These are phyloP conservation scores for Clitopilus hobsonii DNA, from an alignment of 768 basidiomycete genomes.

Conservation along the genomic window DNA sequence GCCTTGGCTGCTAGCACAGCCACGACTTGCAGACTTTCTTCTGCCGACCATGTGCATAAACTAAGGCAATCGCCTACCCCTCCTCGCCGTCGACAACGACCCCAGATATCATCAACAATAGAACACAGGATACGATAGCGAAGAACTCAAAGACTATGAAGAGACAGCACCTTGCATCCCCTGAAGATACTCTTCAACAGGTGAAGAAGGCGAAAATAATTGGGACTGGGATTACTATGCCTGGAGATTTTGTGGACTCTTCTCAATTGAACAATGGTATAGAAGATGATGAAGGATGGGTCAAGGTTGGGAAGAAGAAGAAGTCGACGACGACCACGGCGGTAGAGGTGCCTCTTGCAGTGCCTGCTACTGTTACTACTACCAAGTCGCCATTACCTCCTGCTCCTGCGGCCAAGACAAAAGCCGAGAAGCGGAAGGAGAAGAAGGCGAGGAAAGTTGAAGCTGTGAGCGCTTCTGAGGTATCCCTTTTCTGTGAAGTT, in stretches of 20 bases:
- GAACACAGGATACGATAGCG: no score
- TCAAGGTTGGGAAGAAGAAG: background rate
- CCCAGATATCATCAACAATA: no score
- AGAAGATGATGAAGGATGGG: background rate
- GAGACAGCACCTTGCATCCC: background rate
- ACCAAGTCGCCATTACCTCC: background rate
- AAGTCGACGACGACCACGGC: slow-evolving; percentile 8
- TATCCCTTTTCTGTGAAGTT: slow-evolving; percentile 7
- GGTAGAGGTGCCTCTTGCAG: background rate
- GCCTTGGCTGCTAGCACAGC: no score
- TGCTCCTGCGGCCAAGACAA: slow-evolving; percentile 40
- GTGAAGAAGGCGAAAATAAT: background rate
- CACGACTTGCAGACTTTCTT: no score
- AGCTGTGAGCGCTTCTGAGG: slow-evolving; percentile 46
- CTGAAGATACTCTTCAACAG: background rate
- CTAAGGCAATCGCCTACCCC: no score
- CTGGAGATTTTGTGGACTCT: background rate
- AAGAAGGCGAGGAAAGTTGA: slow-evolving; percentile 64
- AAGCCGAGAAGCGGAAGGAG: slow-evolving; percentile 65
- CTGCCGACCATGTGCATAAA: no score
- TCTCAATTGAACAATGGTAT: no score
- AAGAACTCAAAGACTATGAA: background rate
- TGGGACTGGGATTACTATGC: background rate
- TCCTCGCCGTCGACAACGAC: no score
- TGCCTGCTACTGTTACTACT: background rate